These are phyloP conservation scores for Fusarium sp. DNA, from an alignment of 2,329 filamentous ascomycete species.

Conservation along the genomic window DNA sequence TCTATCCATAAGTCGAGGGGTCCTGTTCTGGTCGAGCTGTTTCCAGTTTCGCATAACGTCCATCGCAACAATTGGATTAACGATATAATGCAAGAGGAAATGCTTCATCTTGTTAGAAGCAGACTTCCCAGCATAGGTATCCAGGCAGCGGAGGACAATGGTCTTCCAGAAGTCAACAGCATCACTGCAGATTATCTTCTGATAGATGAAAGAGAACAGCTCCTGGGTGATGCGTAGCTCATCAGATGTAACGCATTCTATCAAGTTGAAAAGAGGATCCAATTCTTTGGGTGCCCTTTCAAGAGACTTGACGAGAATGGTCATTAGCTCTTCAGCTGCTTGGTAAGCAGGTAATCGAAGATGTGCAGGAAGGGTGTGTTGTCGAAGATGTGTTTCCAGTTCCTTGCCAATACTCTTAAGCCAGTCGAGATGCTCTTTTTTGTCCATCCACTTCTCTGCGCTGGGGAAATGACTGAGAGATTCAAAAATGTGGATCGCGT, in stretches of 20 bases:
- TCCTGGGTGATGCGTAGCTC: slow-evolving; percentile 82
- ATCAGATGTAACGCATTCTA: slow-evolving; percentile 85
- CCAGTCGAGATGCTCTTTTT: slow-evolving; percentile 70
- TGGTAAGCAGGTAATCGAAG: slow-evolving; percentile 90
- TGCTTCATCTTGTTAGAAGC: slow-evolving; percentile 91
- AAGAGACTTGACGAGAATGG: slow-evolving; percentile 84
- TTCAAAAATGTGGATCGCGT: slow-evolving; percentile 86
- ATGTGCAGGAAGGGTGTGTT: slow-evolving; percentile 74
- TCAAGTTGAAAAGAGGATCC: slow-evolving; percentile 84
- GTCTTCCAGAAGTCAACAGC: slow-evolving; percentile 88
- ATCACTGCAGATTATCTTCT: slow-evolving; percentile 83
- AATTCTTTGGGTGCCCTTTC: slow-evolving; percentile 79
- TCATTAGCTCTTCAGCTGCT: slow-evolving; percentile 87
- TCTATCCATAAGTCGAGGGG: slow-evolving; percentile 83
- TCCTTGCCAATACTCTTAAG: slow-evolving; percentile 78
- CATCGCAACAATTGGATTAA: slow-evolving; percentile 97
- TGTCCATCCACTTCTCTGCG: slow-evolving; percentile 78
- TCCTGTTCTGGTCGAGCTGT: slow-evolving; percentile 64
- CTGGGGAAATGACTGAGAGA: slow-evolving; percentile 77
- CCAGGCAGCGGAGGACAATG: slow-evolving; percentile 85
- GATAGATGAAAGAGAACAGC: slow-evolving; percentile 86
- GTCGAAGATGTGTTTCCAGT: slow-evolving; percentile 78
- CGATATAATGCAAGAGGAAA: slow-evolving; percentile 89
- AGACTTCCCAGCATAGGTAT: slow-evolving; percentile 82
- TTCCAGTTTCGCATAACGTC: slow-evolving; percentile 90